Evolutionary conservation across 2,329 filamentous ascomycete genomes (phyloP).

Genomic region (Aspergillus intermedius): DNA sequence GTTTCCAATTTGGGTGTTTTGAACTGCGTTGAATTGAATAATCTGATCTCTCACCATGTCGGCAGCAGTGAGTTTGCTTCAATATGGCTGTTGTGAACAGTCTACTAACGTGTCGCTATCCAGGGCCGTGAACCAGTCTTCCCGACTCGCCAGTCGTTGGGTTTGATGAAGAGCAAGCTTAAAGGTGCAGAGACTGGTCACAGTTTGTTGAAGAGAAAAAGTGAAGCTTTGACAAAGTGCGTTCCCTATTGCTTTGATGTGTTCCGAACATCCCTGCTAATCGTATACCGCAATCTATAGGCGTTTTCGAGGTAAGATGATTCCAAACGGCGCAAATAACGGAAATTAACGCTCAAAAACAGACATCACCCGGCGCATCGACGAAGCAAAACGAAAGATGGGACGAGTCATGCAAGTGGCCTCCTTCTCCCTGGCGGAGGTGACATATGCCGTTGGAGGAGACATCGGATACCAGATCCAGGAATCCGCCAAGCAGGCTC

Average conservation of each 20-base stretch:
- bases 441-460: constrained; percentile 92
- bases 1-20: background rate
- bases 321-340: constrained; percentile 14
- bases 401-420: constrained; percentile 98
- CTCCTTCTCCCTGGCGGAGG: constrained; percentile 93
- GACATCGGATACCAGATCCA: constrained; percentile 97
- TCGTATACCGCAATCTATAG: constrained; percentile 41
- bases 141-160: constrained; percentile 92
- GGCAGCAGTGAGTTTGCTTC: constrained; percentile 30
- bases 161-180: constrained; percentile 95
- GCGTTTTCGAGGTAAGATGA: constrained; percentile 71
- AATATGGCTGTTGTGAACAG: constrained; percentile 4
- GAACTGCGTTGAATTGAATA: constrained; percentile 3
- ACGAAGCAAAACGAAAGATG: constrained; percentile 99
- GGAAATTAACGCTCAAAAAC: constrained; percentile 21
- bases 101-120: constrained; percentile 16
- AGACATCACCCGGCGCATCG: constrained; percentile 95
- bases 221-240: constrained; percentile 94
- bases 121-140: constrained; percentile 96
- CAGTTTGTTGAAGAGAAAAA: constrained; percentile 93
- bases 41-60: constrained; percentile 16
- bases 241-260: constrained; percentile 19
- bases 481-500: constrained; percentile 86
- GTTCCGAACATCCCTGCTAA: constrained; percentile 11
- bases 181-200: constrained; percentile 90